Evolutionary conservation across 2,329 filamentous ascomycete species (phyloP).

Genomic region (Cylindrodendrum hubeiense): DNA sequence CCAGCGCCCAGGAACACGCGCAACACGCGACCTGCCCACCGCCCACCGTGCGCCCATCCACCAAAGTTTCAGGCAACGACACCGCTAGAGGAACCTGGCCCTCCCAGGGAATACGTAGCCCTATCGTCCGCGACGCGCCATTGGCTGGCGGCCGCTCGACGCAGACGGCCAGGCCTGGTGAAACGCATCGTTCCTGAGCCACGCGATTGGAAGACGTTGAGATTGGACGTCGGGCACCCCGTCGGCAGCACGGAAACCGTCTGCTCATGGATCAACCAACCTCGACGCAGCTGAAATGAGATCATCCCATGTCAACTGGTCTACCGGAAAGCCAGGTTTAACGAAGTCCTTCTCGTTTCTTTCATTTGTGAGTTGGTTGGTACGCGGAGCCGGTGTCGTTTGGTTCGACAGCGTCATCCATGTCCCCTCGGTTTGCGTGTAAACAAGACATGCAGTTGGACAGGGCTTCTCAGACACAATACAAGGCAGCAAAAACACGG

Average conservation of each 20-base stretch:
- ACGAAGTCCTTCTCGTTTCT: too few species aligned
- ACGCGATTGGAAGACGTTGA: conserved; percentile 15
- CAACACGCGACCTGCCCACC: not conserved
- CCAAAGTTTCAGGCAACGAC: conserved; percentile 15
- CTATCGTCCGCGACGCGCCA: not conserved
- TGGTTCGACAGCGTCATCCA: not conserved
- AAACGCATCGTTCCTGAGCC: conserved; percentile 17
- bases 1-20: not conserved
- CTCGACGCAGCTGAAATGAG: not conserved
- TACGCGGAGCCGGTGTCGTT: not conserved
- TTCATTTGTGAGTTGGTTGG: not conserved
- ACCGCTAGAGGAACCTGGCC: not conserved
- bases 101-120: not conserved
- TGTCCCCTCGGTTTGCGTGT: not conserved
- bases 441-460: not conserved
- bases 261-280: not conserved
- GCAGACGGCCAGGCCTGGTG: not conserved
- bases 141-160: conserved; percentile 1
- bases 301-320: not conserved
- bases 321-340: too few species aligned
- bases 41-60: not conserved
- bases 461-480: not conserved
- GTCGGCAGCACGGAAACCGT: not conserved
- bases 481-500: not conserved
- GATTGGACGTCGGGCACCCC: conserved; percentile 17